Evolutionary conservation across 2,329 filamentous ascomycete species (phyloP), one percentile per base, ranked within the genome.

Genomic region (Stemphylium vesicarium): DNA sequence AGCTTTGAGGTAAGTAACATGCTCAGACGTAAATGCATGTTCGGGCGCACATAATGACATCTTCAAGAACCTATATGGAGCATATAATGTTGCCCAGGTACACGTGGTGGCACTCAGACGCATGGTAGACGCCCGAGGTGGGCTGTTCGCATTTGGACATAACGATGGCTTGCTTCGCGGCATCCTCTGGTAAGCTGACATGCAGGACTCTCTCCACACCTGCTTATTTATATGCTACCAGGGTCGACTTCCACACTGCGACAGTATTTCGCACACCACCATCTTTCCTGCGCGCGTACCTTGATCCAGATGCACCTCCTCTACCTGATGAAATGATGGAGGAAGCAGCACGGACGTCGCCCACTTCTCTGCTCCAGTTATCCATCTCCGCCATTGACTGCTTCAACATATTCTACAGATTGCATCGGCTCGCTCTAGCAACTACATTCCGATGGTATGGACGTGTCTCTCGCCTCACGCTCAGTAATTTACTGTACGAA

Each of bases 201-300:
- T 29, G 12, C 11, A 35, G 4, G 3, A 12, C 15, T 12, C 5
- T 11, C 2, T 32, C 12, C n/a, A 9, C 15, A 7, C 1, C 7
- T 24, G 15, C 39, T 54, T 5, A 53, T 6, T 0, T 3, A 11
- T 4, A 8, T n/a, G 8, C 15, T 24, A 64, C 11, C 15, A 69
- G 68, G 68, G 58, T 68, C 29, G 68, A 71, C 50, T 66, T 69
- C 38, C 68, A 71, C 45, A 57, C 52, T 2, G 57, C 68, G 36
- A 46, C 60, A 11, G 66, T 56, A 12, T 66, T 62, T 24, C 68
- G 60, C 11, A 60, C 56, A 2, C 42, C 56, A 1, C 65, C 68
- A 7, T 57, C 41, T 18, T 68, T 68, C 31, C 64, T 64, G 9
- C 51, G 43, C 8, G 56, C 68, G 2, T 42, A 22, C 11, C 57